Evolutionary conservation across 2,329 filamentous ascomycete genomes (phyloP), one percentile per base, ranked within the genome.

Genomic region (Torrubiella hemipterigena): DNA sequence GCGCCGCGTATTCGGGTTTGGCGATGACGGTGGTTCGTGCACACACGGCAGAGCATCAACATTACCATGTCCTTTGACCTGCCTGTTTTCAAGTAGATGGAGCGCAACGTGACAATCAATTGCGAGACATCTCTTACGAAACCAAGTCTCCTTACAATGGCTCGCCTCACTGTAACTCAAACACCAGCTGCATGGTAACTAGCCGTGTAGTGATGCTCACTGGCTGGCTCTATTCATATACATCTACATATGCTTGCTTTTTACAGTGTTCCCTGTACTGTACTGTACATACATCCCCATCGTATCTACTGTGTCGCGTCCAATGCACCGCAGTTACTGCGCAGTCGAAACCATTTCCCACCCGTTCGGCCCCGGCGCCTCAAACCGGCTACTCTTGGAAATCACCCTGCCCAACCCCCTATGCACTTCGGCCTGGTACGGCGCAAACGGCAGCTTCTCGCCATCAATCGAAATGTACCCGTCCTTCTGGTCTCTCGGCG

Each of bases 381-480:
- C 85, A 51, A 85, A 94, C 33, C 69, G 57, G 37, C 76, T 81
- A 17, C 65, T 73, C 56, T 80, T 84, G 30, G 83, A 84, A 40
- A 96, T 61, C n/a, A 89, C 81, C 4, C 81, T 84, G 1, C 84
- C 91, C 16, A 98, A 62, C 0, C 80, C 81, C 31, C 64, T 70
- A 52, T 95, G 85, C 6, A 95, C 68, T 57, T 98, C 91, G 3
- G 78, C 84, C 60, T 98, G 91, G 50, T 95, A 93, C 0, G 84
- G 81, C 44, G 79, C 79, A 51, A 93, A 96, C 0, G 85, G 81
- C 3, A 93, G 67, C 32, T 72, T 69, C 58, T 98, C 91, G 22
- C 91, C 91, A 48, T 96, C 91, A 41, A 98, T 85, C 51, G 85
- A 93, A 51, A 98, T 93, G 52, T 82, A 91, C 2, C 89, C 89